Percentiles rank a stretch among this genome's conserved stretches.
These are phyloP conservation scores for Phylloporus arenicola DNA, from an alignment of 768 basidiomycete species.

Conservation along the genomic window DNA sequence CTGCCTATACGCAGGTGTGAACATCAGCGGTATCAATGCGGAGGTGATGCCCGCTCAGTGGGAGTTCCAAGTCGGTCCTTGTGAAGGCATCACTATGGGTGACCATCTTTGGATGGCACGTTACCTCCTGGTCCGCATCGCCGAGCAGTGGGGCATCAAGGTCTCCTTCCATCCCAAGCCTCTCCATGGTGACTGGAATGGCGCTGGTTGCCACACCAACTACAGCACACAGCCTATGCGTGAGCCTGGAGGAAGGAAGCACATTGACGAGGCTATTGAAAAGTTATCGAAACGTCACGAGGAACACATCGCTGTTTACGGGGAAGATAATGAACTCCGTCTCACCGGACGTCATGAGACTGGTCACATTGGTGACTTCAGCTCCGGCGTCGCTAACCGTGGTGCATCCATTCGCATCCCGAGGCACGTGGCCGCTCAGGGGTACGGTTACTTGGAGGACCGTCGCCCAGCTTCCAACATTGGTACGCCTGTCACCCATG, in stretches of 20 bases:
- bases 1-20: conserved; percentile 90
- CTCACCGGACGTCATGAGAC: conserved; percentile 98
- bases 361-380: conserved; percentile 86
- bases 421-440: conserved; percentile 85
- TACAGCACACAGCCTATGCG: conserved; percentile 94
- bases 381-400: conserved; percentile 94
- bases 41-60: conserved; percentile 99
- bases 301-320: conserved; percentile 96
- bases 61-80: conserved; percentile 99
- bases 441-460: conserved; percentile 95
- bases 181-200: conserved; percentile 97
- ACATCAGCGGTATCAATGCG: conserved; percentile 99
- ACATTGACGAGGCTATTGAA: conserved; percentile 88
- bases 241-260: conserved; percentile 87
- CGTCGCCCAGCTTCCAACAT: conserved; percentile 98
- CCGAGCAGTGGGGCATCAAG: conserved; percentile 96
- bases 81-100: conserved; percentile 96
- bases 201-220: conserved; percentile 98
- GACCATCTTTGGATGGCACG: conserved; percentile 99
- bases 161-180: conserved; percentile 99
- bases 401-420: conserved; percentile 97
- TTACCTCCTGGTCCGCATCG: conserved; percentile 90
- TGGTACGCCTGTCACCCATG: conserved; percentile 46
- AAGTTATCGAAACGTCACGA: conserved; percentile 87
- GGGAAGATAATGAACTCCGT: conserved; percentile 95